Evolutionary conservation across 1,284 basidiomycete species (phyloP).

Genomic region (Leccinum angustisporum): DNA sequence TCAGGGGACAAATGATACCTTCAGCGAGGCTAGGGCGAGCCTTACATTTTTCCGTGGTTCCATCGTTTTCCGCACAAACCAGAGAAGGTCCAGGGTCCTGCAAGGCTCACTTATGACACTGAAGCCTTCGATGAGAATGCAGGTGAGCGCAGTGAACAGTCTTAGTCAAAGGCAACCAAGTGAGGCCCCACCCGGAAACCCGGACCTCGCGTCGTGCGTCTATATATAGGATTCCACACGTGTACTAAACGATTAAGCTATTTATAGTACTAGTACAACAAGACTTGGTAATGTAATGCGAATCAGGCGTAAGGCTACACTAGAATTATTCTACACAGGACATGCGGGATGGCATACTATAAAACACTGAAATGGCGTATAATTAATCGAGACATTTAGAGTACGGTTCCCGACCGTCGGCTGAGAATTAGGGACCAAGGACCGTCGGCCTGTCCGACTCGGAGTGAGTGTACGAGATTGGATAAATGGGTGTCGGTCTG

Average conservation of each 20-base stretch:
- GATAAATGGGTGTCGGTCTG: constrained; percentile 32
- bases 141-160: background rate
- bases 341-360: constrained; percentile 7
- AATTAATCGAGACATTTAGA: background rate
- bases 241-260: constrained; percentile 9
- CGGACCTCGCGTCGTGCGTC: background rate
- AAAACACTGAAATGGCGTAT: constrained; percentile 14
- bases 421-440: constrained; percentile 9
- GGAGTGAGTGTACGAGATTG: constrained; percentile 28
- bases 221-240: constrained; percentile 2
- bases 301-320: constrained; percentile 17
- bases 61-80: constrained; percentile 18
- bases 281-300: constrained; percentile 1
- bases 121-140: background rate
- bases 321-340: constrained; percentile 10
- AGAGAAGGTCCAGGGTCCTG: background rate
- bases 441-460: constrained; percentile 1
- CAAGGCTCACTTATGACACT: background rate
- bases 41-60: constrained; percentile 20
- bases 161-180: background rate
- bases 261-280: constrained; percentile 5
- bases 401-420: background rate
- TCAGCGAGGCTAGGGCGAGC: constrained; percentile 25
- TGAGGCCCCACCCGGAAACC: background rate
- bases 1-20: constrained; percentile 22